Percentiles rank a stretch among this genome's conserved stretches.
These are phyloP conservation scores for Lactuca saligna DNA, from an alignment of 129 eudicot genomes.

Conservation along the genomic window DNA sequence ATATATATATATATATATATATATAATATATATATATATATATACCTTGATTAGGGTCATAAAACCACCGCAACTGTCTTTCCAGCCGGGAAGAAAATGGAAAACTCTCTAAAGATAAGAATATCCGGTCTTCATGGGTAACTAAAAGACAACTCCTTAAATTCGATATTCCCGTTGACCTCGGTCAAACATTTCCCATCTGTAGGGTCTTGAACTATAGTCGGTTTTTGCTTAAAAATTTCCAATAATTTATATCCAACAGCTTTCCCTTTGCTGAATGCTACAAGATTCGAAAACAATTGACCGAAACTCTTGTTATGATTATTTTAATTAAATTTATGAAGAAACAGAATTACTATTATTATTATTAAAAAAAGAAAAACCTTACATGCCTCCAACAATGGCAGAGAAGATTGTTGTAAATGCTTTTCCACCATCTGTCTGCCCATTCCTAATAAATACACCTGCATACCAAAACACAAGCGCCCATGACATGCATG, in stretches of 20 bases:
- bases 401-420: constrained; percentile 97
- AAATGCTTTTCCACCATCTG: constrained; percentile 97
- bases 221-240: constrained; percentile 82
- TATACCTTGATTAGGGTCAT: constrained; percentile 93
- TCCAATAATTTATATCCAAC: constrained; percentile 95
- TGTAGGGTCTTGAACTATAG: constrained; percentile 65
- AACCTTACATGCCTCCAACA: constrained; percentile 99
- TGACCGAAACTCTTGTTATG: constrained; percentile 94
- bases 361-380: background rate
- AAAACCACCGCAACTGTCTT: constrained; percentile 97
- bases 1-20: too few species aligned
- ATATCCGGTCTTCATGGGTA: constrained; percentile 98
- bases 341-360: background rate
- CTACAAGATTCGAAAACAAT: constrained; percentile 95
- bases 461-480: constrained; percentile 99
- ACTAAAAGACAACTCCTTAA: constrained; percentile 80
- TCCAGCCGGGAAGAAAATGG: constrained; percentile 93
- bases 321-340: background rate
- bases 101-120: constrained; percentile 74
- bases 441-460: constrained; percentile 90
- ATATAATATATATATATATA: background rate
- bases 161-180: constrained; percentile 84
- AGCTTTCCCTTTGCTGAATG: constrained; percentile 94
- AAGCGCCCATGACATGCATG: constrained; percentile 99
- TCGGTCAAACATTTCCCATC: constrained; percentile 67